Conservation (phyloP, 2,329 filamentous ascomycete genomes). For the Diaporthe capsici region DNA sequence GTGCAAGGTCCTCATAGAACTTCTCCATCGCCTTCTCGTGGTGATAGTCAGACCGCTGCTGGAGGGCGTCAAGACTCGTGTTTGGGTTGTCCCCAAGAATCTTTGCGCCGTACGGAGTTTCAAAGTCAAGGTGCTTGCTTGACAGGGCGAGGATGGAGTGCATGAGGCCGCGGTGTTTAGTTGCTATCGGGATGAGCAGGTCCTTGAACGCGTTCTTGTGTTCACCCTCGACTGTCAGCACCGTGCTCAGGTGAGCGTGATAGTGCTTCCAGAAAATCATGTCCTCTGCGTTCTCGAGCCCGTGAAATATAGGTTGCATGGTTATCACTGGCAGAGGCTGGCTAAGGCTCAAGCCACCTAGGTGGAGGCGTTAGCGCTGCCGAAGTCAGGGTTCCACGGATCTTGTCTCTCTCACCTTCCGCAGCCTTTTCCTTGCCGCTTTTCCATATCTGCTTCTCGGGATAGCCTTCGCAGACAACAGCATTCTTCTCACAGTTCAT, state of each 20-base stretch:
- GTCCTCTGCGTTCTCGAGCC: slow-evolving; percentile 85
- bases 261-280: slow-evolving; percentile 88
- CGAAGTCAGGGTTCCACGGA: neutral
- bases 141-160: slow-evolving; percentile 89
- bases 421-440: slow-evolving; percentile 84
- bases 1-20: slow-evolving; percentile 62
- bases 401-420: slow-evolving; percentile 67
- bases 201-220: slow-evolving; percentile 88
- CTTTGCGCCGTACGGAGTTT: slow-evolving; percentile 68
- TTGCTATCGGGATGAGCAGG: slow-evolving; percentile 85
- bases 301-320: slow-evolving; percentile 79
- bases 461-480: slow-evolving; percentile 91
- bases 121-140: slow-evolving; percentile 79
- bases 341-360: slow-evolving; percentile 51
- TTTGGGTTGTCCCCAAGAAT: slow-evolving; percentile 64
- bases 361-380: neutral
- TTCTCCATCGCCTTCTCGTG: slow-evolving; percentile 68
- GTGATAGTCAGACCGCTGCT: slow-evolving; percentile 68
- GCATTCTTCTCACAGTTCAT: slow-evolving; percentile 95
- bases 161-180: slow-evolving; percentile 86
- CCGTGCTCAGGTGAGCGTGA: slow-evolving; percentile 81
- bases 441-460: slow-evolving; percentile 88
- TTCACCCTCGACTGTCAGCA: slow-evolving; percentile 86
- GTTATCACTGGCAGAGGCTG: slow-evolving; percentile 67
- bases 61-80: slow-evolving; percentile 62